Evolutionary conservation across 306 rosid species (phyloP), one percentile per base, ranked within the genome.

Genomic region (Dryas octopetala): DNA sequence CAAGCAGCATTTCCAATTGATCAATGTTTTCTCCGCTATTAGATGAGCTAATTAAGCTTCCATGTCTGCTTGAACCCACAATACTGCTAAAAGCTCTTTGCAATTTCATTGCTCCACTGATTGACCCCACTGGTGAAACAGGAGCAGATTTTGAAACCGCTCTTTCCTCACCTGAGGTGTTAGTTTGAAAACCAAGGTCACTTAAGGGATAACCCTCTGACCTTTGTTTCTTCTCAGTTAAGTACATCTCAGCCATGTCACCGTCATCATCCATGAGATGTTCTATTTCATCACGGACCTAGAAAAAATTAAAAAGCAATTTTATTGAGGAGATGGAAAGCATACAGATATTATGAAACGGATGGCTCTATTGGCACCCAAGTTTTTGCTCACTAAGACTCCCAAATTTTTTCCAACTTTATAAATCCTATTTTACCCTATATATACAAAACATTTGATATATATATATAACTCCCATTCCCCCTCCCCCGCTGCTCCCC

Each of bases 21-120:
- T 80, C 91, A 74, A 91, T 78, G 78, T 88, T 91, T 83, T 91
- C 97, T 49, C 71, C 91, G 10, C 41, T 48, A 77, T 80, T 83
- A 66, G 97, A 90, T 23, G 96, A 89, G 78, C 82, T 76, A 16
- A 67, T 50, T 50, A 78, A 70, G 89, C 97, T 93, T 43, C 92
- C 93, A 71, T 79, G 81, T 79, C 86, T 89, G 80, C 93, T 89
- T n/a, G 87, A 83, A 81, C 70, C 74, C 74, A 81, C 89, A 73
- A 86, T 77, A 75, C 85, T 78, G 85, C 93, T 95, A 83, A 87
- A 82, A 55, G 97, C 87, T 89, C 96, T 89, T 82, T 85, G 95
- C 86, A 94, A 83, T 85, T 82, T 78, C 28, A 62, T 83, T 38
- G 83, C 40, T 72, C 87, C 93, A 76, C 81, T 54, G 71, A 38